A percentile compares a stretch with the other conserved stretches of the same genome.
These are phyloP conservation scores for Cutaneotrichosporon sp. DNA, from an alignment of 1,284 basidiomycete genomes.

Conservation along the genomic window DNA sequence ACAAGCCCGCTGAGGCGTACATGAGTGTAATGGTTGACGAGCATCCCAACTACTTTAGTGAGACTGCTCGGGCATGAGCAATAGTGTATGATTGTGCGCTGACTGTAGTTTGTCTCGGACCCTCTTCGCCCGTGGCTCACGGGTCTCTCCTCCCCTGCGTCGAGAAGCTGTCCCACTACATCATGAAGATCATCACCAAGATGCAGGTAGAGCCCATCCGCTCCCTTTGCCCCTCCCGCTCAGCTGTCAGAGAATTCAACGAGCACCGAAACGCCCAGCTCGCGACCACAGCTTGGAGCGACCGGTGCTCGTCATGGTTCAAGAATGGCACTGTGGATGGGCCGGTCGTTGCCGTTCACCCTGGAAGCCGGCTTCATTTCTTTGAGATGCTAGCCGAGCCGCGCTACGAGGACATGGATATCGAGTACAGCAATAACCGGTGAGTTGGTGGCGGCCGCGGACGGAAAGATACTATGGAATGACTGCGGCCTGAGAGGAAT, in stretches of 20 bases:
- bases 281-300: constrained; percentile 24
- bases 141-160: constrained; percentile 12
- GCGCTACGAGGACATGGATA: constrained; percentile 37
- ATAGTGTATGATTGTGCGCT: too few species aligned
- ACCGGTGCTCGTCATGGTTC: constrained; percentile 29
- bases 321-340: constrained; percentile 18
- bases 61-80: too few species aligned
- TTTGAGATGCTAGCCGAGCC: constrained; percentile 28
- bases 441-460: too few species aligned
- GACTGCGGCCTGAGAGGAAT: too few species aligned
- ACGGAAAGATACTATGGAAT: too few species aligned
- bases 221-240: constrained; percentile 21
- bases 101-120: neutral
- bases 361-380: constrained; percentile 21
- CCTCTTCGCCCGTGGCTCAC: constrained; percentile 1
- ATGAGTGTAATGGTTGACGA: constrained; percentile 30
- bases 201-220: constrained; percentile 9
- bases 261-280: constrained; percentile 27
- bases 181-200: constrained; percentile 16
- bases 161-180: constrained; percentile 21
- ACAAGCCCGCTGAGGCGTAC: constrained; percentile 25
- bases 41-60: constrained; percentile 27
- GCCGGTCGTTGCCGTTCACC: constrained; percentile 19
- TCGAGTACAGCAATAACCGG: constrained; percentile 1
- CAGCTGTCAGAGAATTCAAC: constrained; percentile 33